Evolutionary conservation across 805 yeast species (phyloP).

Genomic region (Lipomyces oligophaga): DNA sequence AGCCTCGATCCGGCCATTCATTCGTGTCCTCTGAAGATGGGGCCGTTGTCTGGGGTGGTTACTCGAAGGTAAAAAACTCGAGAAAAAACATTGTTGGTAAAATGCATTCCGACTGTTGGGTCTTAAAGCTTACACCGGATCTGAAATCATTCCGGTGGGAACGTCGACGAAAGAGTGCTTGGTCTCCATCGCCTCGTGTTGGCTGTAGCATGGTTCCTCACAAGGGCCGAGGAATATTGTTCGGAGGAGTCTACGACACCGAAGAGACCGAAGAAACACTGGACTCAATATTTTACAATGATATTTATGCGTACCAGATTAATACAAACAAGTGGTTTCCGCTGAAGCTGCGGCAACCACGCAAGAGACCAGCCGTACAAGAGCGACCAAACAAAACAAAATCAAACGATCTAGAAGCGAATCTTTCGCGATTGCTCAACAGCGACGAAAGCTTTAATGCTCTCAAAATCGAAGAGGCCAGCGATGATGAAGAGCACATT

Average conservation of each 20-base stretch:
- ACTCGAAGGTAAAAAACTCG: constrained; percentile 80
- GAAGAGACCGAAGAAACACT: constrained; percentile 93
- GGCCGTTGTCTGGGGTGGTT: constrained; percentile 86
- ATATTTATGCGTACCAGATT: constrained; percentile 72
- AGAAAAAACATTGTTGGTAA: constrained; percentile 90
- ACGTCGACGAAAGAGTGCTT: constrained; percentile 82
- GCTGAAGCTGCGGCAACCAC: constrained; percentile 57
- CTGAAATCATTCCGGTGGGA: constrained; percentile 78
- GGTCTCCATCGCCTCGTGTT: constrained; percentile 88
- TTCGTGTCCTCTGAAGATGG: constrained; percentile 75
- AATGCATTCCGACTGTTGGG: constrained; percentile 81
- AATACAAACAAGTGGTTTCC: constrained; percentile 88
- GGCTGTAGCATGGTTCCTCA: constrained; percentile 88
- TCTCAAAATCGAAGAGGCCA: constrained; percentile 32
- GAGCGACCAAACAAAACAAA: constrained; percentile 52
- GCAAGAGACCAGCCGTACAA: constrained; percentile 45
- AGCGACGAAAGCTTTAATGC: constrained; percentile 6
- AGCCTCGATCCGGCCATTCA: constrained; percentile 91
- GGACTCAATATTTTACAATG: constrained; percentile 79
- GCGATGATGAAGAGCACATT: constrained; percentile 33
- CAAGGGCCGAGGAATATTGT: constrained; percentile 84
- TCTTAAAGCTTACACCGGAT: constrained; percentile 80
- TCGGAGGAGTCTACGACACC: constrained; percentile 93
- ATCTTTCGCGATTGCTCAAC: constrained; percentile 50
- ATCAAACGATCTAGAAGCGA: constrained; percentile 68